Base-by-base conservation (phyloP, 2,329 filamentous ascomycete species). In the Dothistroma pini region DNA sequence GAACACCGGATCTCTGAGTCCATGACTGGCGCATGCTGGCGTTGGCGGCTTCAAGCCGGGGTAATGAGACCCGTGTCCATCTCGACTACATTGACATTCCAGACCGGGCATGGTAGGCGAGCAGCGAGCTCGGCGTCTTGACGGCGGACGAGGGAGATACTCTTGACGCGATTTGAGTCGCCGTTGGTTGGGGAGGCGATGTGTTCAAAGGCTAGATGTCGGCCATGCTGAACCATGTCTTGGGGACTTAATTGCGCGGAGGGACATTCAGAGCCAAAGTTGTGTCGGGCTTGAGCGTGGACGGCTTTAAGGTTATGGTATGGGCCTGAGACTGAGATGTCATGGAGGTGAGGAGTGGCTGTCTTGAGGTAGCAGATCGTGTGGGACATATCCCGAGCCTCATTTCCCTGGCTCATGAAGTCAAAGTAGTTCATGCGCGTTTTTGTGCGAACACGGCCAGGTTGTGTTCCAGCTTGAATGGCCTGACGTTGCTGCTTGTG, bases 291-390 rank as follows among this genome's bases (percentile, higher is more conserved):
- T 6, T 52, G 47, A 10, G 44, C 9, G 16, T 57, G 29, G n/a
- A 48, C 47, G 16, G 54, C 48, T 4, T 41, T 32, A 12, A 56
- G 34, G 16, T 49, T 19, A 38, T 55, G 35, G 35, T 52, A 60
- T 21, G 58, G 58, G 16, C 54, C 58, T 1, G 49, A 34, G 4
- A 60, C 25, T 8, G 58, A 53, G n/a, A 60, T 38, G 38, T 60
- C 58, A 21, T 60, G 29, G 12, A 60, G n/a, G 16, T 60, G 58
- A 7, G 58, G 58, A 12, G 19, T 57, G 16, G 54, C 34, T 25
- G 58, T 60, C 47, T 44, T 31, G 14, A 57, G 53, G 54, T 57
- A 60, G 35, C 47, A 60, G 49, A 57, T 57, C 2, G 25, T 57
- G 22, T 48, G 47, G 7, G 35, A 25, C 11, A 2, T 35, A 35